Percentiles rank a stretch among this genome's conserved stretches.
Conservation (phyloP, 306 rosid species). For the Cicer chorassanicum region DNA sequence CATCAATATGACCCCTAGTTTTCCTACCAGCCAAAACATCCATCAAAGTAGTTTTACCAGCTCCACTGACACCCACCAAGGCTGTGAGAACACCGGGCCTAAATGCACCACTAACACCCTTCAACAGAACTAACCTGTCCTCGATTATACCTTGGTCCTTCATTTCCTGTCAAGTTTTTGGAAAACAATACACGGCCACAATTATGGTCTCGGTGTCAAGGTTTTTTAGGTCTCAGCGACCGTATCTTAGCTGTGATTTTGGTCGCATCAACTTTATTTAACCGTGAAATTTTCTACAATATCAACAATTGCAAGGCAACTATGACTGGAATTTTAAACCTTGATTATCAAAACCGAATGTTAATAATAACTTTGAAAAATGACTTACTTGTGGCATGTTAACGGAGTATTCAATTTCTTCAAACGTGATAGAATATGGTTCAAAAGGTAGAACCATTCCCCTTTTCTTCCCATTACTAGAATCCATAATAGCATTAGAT, state of each 20-base stretch:
- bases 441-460: constrained; percentile 78
- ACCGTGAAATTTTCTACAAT: not conserved
- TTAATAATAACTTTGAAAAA: not conserved
- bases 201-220: not conserved
- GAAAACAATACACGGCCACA: not conserved
- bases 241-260: not conserved
- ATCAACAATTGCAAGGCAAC: not conserved
- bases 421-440: constrained; percentile 59
- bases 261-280: not conserved
- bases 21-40: constrained; percentile 76
- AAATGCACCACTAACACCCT: constrained; percentile 71
- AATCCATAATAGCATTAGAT: constrained; percentile 20
- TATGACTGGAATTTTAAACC: not conserved
- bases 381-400: constrained; percentile 64
- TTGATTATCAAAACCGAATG: not conserved
- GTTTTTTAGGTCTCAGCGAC: not conserved
- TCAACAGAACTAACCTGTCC: constrained; percentile 56
- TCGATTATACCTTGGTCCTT: constrained; percentile 55
- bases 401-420: constrained; percentile 60
- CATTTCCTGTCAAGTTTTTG: constrained; percentile 56
- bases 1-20: constrained; percentile 67
- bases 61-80: constrained; percentile 78
- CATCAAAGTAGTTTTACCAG: constrained; percentile 75
- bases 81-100: constrained; percentile 83
- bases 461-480: constrained; percentile 37